A percentile compares a stretch with the other conserved stretches of the same genome.
phyloP scores from a whole-genome alignment of 2,329 filamentous ascomycete species.

The Grosmannia clavigera region DNA sequence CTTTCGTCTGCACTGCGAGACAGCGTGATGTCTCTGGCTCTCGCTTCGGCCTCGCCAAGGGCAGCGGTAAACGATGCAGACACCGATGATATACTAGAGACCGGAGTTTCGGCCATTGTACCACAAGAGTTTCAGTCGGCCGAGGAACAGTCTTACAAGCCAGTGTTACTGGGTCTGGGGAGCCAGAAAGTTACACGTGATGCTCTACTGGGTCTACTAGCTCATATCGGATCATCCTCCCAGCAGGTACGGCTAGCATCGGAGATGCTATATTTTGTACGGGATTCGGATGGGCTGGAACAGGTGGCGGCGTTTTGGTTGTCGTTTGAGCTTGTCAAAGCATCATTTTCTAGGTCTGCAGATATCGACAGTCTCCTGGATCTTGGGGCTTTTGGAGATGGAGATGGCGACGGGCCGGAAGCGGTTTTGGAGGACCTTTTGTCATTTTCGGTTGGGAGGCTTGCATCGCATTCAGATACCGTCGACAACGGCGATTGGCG shows the following conservation, averaged over 20 bases:
- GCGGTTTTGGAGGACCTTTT: slow-evolving; percentile 53
- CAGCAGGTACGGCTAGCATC: slow-evolving; percentile 48
- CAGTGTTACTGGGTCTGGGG: slow-evolving; percentile 50
- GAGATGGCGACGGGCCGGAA: slow-evolving; percentile 18
- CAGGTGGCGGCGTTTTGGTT: slow-evolving; percentile 71
- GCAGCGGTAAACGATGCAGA: slow-evolving; percentile 17
- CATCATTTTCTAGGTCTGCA: slow-evolving; percentile 35
- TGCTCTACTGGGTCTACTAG: slow-evolving; percentile 46
- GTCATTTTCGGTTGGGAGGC: slow-evolving; percentile 49
- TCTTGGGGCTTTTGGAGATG: slow-evolving; percentile 26
- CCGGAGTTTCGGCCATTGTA: background rate
- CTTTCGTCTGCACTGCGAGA: slow-evolving; percentile 61
- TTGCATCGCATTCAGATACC: slow-evolving; percentile 41
- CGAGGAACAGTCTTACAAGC: slow-evolving; percentile 32
- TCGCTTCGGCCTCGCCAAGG: slow-evolving; percentile 17
- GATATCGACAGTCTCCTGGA: slow-evolving; percentile 57
- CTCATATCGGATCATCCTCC: slow-evolving; percentile 41
- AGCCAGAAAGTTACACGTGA: slow-evolving; percentile 51
- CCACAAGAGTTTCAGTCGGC: background rate
- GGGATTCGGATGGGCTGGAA: slow-evolving; percentile 42
- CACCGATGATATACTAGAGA: slow-evolving; percentile 11
- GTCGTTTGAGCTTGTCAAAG: slow-evolving; percentile 57
- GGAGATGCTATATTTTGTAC: slow-evolving; percentile 52
- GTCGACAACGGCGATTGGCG: slow-evolving; percentile 50
- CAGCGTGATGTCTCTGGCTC: slow-evolving; percentile 43